Evolutionary conservation across 257 asterid species (phyloP).

Genomic region (Marsdenia floribunda): DNA sequence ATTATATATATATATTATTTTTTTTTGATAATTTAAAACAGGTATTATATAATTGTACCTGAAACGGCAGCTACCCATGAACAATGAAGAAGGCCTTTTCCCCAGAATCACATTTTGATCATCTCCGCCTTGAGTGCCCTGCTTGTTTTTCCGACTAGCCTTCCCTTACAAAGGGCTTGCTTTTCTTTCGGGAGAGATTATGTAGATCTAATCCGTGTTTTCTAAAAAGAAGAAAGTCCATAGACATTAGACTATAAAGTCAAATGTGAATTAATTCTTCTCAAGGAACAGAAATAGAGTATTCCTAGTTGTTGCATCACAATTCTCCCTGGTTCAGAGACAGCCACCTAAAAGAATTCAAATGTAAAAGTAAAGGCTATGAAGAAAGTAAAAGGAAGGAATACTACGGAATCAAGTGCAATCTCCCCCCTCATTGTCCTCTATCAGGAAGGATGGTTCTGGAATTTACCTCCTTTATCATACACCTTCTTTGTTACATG

Average conservation of each 20-base stretch:
- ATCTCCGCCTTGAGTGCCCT: background rate
- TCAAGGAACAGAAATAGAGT: background rate
- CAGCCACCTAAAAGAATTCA: background rate
- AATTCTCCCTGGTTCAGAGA: background rate
- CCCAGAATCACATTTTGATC: background rate
- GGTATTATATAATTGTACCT: background rate
- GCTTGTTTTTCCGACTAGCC: background rate
- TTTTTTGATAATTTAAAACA: no score
- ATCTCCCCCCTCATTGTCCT: background rate
- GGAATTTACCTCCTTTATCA: background rate
- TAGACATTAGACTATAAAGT: background rate
- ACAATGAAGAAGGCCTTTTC: background rate
- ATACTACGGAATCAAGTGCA: background rate
- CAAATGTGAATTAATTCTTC: background rate
- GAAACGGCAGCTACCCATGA: background rate
- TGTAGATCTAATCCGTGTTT: no score
- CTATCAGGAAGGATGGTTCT: background rate
- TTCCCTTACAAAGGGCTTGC: background rate
- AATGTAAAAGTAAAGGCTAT: background rate
- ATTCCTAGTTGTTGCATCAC: background rate
- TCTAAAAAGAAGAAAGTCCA: background rate
- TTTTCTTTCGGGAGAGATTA: background rate
- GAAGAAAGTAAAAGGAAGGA: background rate
- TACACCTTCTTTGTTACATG: conserved; percentile 21
- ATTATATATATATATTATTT: no score